Base-by-base conservation (phyloP, 768 basidiomycete species). In the Boletus subcaerulescens region DNA sequence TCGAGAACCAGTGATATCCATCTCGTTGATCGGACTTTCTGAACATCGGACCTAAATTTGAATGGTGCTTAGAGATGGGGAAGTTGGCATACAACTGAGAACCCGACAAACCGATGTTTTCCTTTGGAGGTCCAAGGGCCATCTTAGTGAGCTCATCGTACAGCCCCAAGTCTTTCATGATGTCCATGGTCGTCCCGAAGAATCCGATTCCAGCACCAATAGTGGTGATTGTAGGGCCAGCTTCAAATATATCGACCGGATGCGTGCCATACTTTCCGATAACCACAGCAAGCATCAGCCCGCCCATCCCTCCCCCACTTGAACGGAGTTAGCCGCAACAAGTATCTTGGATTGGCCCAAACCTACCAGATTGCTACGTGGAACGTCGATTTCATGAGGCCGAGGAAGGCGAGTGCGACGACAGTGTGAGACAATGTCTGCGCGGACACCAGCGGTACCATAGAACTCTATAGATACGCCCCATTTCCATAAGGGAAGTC, bases 141-240 rank as follows among this genome's bases (percentile, higher is more conserved):
- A 69, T 32, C 36, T 58, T 53, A 2, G 52, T 14, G 26, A 71
- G 42, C 14, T 73, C 75, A 8, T 74, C 67, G 14, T 73, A 69
- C 8, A 80, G 50, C 1, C 74, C 78, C 35, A 80, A 60, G 4
- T 66, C 60, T 32, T 72, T 65, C 60, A 80, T 55, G 7, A 76
- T 67, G 13, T 70, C 71, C 74, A 74, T 74, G 71, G 60, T 66
- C 73, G 82, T 77, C 24, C 74, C 73, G 59, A 75, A 84, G 10
- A 85, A 57, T 3, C 65, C 68, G 41, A 81, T 73, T 1, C 78
- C 79, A 20, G 77, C 78, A 9, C 79, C 79, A 41, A 76, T 65
- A 42, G 77, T 75, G 3, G 71, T 69, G 33, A 80, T 69, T 20
- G 62, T 60, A 0, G 73, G 58, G 3, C 76, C 66, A 10, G 75